Evolutionary conservation across 2,329 filamentous ascomycete species (phyloP).

Genomic region (Sarocladium brachiariae): DNA sequence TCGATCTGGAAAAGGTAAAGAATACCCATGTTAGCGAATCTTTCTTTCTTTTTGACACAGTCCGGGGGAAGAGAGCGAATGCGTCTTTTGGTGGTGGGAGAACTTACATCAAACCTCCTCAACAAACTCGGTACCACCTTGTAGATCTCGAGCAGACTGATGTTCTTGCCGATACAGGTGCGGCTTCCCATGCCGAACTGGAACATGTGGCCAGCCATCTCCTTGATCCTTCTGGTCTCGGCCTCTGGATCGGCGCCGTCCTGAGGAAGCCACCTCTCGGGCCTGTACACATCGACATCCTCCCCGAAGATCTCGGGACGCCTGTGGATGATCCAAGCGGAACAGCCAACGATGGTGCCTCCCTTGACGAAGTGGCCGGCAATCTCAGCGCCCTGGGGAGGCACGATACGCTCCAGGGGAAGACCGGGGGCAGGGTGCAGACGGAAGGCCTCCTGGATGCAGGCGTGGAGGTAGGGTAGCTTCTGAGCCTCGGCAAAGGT

Average conservation of each 20-base stretch:
- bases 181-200: slow-evolving; percentile 66
- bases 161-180: slow-evolving; percentile 65
- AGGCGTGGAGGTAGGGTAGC: slow-evolving; percentile 69
- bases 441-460: slow-evolving; percentile 71
- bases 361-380: slow-evolving; percentile 55
- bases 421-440: slow-evolving; percentile 68
- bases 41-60: too few relatives aligned
- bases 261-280: slow-evolving; percentile 58
- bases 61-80: too few relatives aligned
- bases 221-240: slow-evolving; percentile 49
- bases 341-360: slow-evolving; percentile 69
- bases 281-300: slow-evolving; percentile 59
- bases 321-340: slow-evolving; percentile 68
- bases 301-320: slow-evolving; percentile 60
- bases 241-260: slow-evolving; percentile 26
- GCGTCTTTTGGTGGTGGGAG: too few relatives aligned
- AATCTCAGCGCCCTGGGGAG: slow-evolving; percentile 56
- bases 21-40: not conserved
- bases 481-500: slow-evolving; percentile 64
- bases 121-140: slow-evolving; percentile 56
- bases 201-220: slow-evolving; percentile 65
- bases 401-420: slow-evolving; percentile 67
- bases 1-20: slow-evolving; percentile 33
- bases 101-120: slow-evolving; percentile 53
- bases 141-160: slow-evolving; percentile 56